Conservation (phyloP, 306 rosid genomes). For the Calophaca sinica region DNA sequence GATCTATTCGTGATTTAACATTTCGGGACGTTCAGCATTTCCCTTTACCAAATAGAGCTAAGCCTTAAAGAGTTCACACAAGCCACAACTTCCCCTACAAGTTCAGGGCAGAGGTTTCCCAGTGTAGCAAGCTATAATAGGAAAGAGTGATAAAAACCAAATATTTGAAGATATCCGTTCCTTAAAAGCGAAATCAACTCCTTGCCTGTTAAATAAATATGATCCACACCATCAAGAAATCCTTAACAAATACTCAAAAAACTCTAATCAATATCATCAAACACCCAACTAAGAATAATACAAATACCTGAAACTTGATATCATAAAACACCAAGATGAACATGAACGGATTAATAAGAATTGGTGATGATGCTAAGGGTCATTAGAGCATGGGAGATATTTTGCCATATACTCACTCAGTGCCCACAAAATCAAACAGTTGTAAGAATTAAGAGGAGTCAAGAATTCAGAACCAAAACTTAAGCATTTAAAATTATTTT, state of each 20-base stretch:
- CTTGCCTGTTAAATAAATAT: background rate
- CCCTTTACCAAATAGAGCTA: too few species aligned
- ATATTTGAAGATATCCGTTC: background rate
- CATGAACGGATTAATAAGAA: background rate
- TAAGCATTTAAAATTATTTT: too few species aligned
- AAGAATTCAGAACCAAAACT: too few species aligned
- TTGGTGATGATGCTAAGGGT: too few species aligned
- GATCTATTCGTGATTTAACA: too few species aligned
- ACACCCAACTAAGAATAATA: background rate
- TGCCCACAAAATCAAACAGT: too few species aligned
- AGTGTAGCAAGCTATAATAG: constrained; percentile 42
- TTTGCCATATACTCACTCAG: too few species aligned
- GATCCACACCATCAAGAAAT: background rate
- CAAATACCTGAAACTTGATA: background rate
- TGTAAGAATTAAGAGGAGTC: too few species aligned
- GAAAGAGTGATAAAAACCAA: background rate
- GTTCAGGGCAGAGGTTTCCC: constrained; percentile 50
- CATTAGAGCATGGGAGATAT: too few species aligned
- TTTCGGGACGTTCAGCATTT: too few species aligned
- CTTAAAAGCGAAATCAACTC: background rate
- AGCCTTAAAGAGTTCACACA: too few species aligned
- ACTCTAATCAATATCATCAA: background rate
- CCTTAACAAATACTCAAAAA: background rate
- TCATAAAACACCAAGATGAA: background rate
- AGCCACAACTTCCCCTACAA: constrained; percentile 46